These are phyloP conservation scores for Amphicarpaea edgeworthii DNA, from an alignment of 306 rosid genomes.

Conservation along the genomic window DNA sequence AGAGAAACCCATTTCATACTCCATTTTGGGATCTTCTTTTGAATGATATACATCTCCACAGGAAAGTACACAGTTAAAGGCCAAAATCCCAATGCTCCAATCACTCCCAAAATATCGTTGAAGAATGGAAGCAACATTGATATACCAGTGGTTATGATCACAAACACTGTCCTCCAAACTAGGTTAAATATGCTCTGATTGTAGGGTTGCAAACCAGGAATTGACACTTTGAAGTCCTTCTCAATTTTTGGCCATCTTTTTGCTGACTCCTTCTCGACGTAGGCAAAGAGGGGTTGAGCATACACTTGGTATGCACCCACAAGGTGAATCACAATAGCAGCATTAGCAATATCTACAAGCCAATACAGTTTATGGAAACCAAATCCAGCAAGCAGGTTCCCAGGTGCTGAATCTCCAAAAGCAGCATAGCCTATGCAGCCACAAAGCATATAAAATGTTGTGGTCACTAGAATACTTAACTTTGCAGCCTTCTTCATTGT, in stretches of 20 bases:
- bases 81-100: slow-evolving; percentile 93
- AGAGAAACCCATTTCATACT: slow-evolving; percentile 68
- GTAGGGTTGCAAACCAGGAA: slow-evolving; percentile 53
- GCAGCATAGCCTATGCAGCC: slow-evolving; percentile 90
- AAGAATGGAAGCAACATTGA: slow-evolving; percentile 86
- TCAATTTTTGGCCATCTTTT: slow-evolving; percentile 55
- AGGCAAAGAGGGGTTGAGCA: slow-evolving; percentile 80
- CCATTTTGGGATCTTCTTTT: slow-evolving; percentile 79
- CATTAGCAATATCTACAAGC: slow-evolving; percentile 77
- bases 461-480: slow-evolving; percentile 63
- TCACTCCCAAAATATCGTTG: slow-evolving; percentile 72
- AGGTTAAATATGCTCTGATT: slow-evolving; percentile 60
- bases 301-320: slow-evolving; percentile 89
- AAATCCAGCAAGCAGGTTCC: slow-evolving; percentile 83
- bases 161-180: slow-evolving; percentile 71
- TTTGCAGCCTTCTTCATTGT: slow-evolving; percentile 73
- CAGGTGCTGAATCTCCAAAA: slow-evolving; percentile 72
- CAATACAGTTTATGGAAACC: slow-evolving; percentile 68
- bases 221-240: slow-evolving; percentile 50
- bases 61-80: slow-evolving; percentile 83
- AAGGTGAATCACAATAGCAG: slow-evolving; percentile 83
- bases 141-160: slow-evolving; percentile 62
- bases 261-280: slow-evolving; percentile 58
- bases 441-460: slow-evolving; percentile 76
- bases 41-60: slow-evolving; percentile 77